Base-by-base conservation (phyloP, 306 rosid genomes). In the Prunus fruticosa region DNA sequence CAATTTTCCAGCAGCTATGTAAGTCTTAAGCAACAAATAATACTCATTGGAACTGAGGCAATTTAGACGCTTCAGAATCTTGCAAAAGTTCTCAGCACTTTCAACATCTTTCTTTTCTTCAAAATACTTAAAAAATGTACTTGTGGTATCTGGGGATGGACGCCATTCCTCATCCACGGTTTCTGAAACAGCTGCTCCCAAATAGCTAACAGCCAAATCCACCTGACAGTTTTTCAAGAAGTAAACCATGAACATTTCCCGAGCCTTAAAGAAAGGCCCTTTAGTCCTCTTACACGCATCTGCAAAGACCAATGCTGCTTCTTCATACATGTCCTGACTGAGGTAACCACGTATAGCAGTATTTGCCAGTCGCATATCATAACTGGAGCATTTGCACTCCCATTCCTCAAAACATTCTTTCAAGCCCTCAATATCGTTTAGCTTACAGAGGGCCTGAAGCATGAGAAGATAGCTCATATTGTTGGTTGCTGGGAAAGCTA, bases 381-480 rank as follows among this genome's bases (percentile, higher is more conserved):
- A 88, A 76, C 11, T 69, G 43, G 30, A 61, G 82, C 83, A 86
- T 75, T 34, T 46, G 66, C 97, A 86, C 80, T 89, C 84, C 99
- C 99, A 95, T 80, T 89, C 96, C 77, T 88, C 72, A 47, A 84
- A 92, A 78, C 81, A 84, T 62, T 77, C 76, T 63, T 74, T 76
- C 71, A 91, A 62, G 64, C 93, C 92, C 84, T 88, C 87, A 25
- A 83, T 34, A 76, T 92, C 91, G 1, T 88, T 79, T 67, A 95
- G 90, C 86, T 80, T 89, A 15, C 88, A 45, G 51, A 95, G 92
- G 74, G 89, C 79, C 69, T 84, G 90, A 79, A 92, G 91, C 92
- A 95, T 76, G 12, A 64, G n/a, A 60, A 88, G 89, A 86, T 88
- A 85, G 87, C 99, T 92, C 23, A 28, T 10, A 28, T 84, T 82